These are phyloP conservation scores for Penstemon newberryi DNA, from an alignment of 257 asterid genomes.

Conservation along the genomic window DNA sequence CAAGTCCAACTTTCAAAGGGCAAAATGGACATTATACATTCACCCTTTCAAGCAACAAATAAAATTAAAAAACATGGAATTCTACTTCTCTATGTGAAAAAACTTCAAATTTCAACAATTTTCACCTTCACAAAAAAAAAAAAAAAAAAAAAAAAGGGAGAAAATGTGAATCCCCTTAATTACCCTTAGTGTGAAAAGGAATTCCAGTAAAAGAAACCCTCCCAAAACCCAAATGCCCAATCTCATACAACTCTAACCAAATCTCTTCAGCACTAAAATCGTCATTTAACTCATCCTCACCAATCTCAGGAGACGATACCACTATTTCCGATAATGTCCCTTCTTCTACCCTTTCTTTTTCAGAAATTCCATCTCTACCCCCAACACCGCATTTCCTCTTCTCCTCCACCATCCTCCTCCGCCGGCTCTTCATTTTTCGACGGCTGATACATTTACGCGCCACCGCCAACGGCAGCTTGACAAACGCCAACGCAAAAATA, in stretches of 20 bases:
- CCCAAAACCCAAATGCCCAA: conserved; percentile 87
- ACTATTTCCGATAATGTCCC: neutral
- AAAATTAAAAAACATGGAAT: too few relatives aligned
- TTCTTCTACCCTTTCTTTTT: conserved; percentile 31
- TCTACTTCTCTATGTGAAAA: too few relatives aligned
- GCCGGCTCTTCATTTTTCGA: conserved; percentile 33
- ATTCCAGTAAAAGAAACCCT: conserved; percentile 84
- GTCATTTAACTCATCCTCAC: conserved; percentile 33
- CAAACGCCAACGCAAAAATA: conserved; percentile 60
- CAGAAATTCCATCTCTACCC: conserved; percentile 34
- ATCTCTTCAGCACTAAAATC: conserved; percentile 48
- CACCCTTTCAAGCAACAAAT: too few relatives aligned
- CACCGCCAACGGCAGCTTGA: conserved; percentile 82
- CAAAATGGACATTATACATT: too few relatives aligned
- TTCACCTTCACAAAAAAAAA: neutral
- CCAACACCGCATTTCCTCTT: neutral
- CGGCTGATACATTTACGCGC: conserved; percentile 53
- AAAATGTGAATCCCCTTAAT: conserved; percentile 30
- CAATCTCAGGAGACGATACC: conserved; percentile 26
- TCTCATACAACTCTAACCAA: conserved; percentile 64
- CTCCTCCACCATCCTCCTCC: conserved; percentile 32
- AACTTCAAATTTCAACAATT: neutral
- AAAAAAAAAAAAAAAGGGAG: neutral
- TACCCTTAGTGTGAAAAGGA: conserved; percentile 43
- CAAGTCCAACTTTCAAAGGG: too few relatives aligned